Conservation (phyloP, 352 stramenopile species). For the Phytophthora melonis region DNA sequence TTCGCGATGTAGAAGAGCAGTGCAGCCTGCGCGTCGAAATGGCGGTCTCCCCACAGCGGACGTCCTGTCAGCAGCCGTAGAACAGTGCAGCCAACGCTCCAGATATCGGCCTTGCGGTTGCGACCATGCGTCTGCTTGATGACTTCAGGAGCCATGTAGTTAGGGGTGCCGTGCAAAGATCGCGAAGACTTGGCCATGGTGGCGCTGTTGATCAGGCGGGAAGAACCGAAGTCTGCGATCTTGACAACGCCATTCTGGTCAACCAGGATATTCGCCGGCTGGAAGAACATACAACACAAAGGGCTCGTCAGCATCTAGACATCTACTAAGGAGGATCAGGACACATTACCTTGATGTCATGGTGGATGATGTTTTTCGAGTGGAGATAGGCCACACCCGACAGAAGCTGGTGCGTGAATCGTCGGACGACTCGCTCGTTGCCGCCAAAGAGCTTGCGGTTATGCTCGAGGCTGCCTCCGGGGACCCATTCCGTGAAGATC, state of each 20-base stretch:
- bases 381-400: slow-evolving; percentile 91
- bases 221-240: slow-evolving; percentile 95
- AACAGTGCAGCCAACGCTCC: slow-evolving; percentile 86
- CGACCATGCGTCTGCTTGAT: slow-evolving; percentile 83
- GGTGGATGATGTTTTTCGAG: slow-evolving; percentile 77
- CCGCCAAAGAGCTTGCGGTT: slow-evolving; percentile 86
- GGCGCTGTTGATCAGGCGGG: slow-evolving; percentile 66
- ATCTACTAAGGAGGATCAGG: too few relatives aligned
- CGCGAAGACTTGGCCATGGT: slow-evolving; percentile 45
- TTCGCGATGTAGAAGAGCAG: slow-evolving; percentile 75
- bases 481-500: slow-evolving; percentile 94
- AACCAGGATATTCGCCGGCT: slow-evolving; percentile 94
- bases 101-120: slow-evolving; percentile 84
- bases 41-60: slow-evolving; percentile 84
- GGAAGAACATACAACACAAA: not conserved
- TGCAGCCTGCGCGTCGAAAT: slow-evolving; percentile 75
- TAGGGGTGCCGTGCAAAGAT: slow-evolving; percentile 82
- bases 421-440: slow-evolving; percentile 72
- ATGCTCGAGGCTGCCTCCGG: slow-evolving; percentile 82
- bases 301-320: too few relatives aligned
- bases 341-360: slow-evolving; percentile 76
- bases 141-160: slow-evolving; percentile 91
- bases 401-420: slow-evolving; percentile 89
- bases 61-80: slow-evolving; percentile 74
- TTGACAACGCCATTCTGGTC: slow-evolving; percentile 95